Evolutionary conservation across 495 filamentous ascomycete species (phyloP), one percentile per base, ranked within the genome.

Genomic region (Choiromyces venosus): DNA sequence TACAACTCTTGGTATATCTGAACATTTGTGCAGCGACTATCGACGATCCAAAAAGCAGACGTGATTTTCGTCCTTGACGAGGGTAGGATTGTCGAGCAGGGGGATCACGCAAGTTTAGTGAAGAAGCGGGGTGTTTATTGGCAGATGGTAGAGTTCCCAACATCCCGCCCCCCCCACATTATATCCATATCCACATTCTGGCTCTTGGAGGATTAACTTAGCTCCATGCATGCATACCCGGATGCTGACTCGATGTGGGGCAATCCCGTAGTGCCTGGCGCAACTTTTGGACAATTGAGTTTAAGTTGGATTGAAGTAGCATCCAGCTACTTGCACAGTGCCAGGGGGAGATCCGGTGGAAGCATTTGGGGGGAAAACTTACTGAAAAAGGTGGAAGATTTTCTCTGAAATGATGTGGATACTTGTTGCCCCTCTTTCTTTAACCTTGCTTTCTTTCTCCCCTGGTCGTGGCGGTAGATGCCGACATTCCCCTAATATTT

Each of bases 41-140:
- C 77, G n/a, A 83, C 82, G 38, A 79, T 84, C 33, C 76, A 76
- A 40, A 75, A 81, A 19, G 82, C 81, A n/a, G 82, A 83, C 78
- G 46, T 70, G 65, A 83, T 83, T 69, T 78, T 83, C 25, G 83
- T 84, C n/a, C 79, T 84, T 38, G 72, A 78, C 8, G 72, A 76
- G 14, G 83, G 83, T 6, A 80, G 66, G 39, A 76, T 85, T 29
- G 75, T 83, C 19, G 83, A 85, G 71, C 44, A 70, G 18, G 83
- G 83, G 33, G 82, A 61, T 0, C 83, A 85, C 75, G 33, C 64
- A n/a, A 82, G 81, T 56, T 73, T 85, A 61, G 35, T 81, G 33
- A 40, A 38, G 21, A 56, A 56, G 70, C 66, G 77, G 67, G 83
- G 82, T 39, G 46, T 76, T 21, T 84, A 85, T 81, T 83, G 74